A percentile compares a stretch with the other conserved stretches of the same genome.
phyloP scores from a whole-genome alignment of 495 filamentous ascomycete genomes.

The Tuber brumale region DNA sequence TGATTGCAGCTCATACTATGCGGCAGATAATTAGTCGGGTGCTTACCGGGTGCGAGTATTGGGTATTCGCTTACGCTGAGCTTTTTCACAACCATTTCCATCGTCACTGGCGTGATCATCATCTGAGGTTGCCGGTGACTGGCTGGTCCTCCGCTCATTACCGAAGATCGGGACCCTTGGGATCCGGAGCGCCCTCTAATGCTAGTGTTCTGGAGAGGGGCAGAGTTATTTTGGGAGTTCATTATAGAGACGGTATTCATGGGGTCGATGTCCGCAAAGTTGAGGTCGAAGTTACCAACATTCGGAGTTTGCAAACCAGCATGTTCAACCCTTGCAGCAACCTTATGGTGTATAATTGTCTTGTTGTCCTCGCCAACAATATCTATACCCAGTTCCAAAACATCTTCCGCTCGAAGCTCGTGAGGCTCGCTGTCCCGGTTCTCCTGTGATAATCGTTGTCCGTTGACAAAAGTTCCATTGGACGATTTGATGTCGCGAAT shows the following conservation, averaged over 20 bases:
- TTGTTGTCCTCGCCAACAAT: conserved; percentile 98
- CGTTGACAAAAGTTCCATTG: conserved; percentile 97
- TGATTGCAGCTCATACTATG: conserved; percentile 74
- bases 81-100: conserved; percentile 90
- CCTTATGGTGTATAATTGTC: conserved; percentile 95
- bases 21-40: conserved; percentile 19
- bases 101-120: conserved; percentile 80
- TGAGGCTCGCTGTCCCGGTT: conserved; percentile 93
- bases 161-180: conserved; percentile 51
- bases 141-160: conserved; percentile 53
- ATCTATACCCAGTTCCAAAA: conserved; percentile 90
- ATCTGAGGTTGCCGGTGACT: conserved; percentile 58
- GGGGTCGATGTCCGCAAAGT: conserved; percentile 75
- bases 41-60: conserved; percentile 13
- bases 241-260: conserved; percentile 62
- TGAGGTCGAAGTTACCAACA: conserved; percentile 59
- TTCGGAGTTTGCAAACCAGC: conserved; percentile 60
- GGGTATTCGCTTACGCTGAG: conserved; percentile 63
- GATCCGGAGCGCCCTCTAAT: conserved; percentile 67
- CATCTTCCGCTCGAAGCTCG: conserved; percentile 78
- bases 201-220: conserved; percentile 47
- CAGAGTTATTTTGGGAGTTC: conserved; percentile 53
- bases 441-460: conserved; percentile 78
- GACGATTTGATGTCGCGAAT: conserved; percentile 97
- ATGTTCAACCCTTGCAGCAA: conserved; percentile 91